These are phyloP conservation scores for Epichloe bromicola DNA, from an alignment of 2,329 filamentous ascomycete species.

Conservation along the genomic window DNA sequence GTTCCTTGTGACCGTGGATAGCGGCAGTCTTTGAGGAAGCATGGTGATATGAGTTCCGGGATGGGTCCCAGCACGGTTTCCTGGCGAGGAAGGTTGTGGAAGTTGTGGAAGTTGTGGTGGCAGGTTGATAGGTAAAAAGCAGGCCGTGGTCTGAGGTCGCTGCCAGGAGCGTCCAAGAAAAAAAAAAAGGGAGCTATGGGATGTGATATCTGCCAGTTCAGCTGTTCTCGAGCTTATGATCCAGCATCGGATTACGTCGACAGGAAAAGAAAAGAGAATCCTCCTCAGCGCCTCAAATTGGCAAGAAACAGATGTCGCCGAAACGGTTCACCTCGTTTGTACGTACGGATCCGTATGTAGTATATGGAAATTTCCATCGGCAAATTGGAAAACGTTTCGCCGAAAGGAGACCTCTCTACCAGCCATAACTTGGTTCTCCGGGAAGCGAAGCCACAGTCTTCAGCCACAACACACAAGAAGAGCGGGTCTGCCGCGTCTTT, in stretches of 20 bases:
- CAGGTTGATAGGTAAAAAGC: not conserved
- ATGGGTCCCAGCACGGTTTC: not conserved
- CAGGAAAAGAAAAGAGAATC: not conserved
- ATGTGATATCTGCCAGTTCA: not conserved
- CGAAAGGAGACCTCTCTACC: conserved; percentile 3
- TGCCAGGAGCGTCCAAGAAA: not conserved
- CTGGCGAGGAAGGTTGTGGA: not conserved
- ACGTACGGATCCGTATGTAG: not conserved
- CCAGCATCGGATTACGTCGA: not conserved
- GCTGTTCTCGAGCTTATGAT: not conserved
- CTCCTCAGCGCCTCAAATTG: not conserved
- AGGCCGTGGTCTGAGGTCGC: not conserved
- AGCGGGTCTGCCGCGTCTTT: conserved; percentile 2
- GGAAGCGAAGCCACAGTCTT: not conserved
- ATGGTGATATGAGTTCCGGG: conserved; percentile 10
- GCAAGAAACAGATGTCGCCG: not conserved
- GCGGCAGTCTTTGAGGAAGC: conserved; percentile 18
- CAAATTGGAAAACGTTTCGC: conserved; percentile 14
- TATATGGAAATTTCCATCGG: conserved; percentile 14
- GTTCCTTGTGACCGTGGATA: conserved; percentile 17
- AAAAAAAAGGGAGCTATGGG: not conserved
- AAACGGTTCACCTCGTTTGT: not conserved
- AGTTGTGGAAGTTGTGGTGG: not conserved
- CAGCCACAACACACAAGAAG: conserved; percentile 10
- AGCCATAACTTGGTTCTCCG: not conserved